Evolutionary conservation across 2,329 filamentous ascomycete genomes (phyloP).

Genomic region (Chrysoporthe cubensis): DNA sequence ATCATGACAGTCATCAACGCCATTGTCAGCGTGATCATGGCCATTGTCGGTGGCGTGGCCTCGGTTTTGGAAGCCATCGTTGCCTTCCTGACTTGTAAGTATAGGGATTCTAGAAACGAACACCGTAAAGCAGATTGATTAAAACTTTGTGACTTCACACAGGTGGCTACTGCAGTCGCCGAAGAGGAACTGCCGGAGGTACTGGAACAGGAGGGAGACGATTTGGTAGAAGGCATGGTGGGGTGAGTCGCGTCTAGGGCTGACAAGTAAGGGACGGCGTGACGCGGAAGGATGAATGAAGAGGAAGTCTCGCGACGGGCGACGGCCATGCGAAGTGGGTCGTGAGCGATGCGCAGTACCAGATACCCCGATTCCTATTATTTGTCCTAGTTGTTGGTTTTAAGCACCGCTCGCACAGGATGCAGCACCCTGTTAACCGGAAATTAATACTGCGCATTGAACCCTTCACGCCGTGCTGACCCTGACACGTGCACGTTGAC

Average conservation of each 20-base stretch:
- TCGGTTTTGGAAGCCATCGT: conserved; percentile 68
- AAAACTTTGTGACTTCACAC: too few relatives aligned
- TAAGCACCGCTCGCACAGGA: neutral
- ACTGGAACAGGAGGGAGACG: neutral
- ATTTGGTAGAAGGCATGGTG: neutral
- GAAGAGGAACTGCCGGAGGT: neutral
- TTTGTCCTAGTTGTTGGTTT: neutral
- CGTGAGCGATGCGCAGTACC: conserved; percentile 2
- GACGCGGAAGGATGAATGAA: too few relatives aligned
- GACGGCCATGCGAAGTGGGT: neutral
- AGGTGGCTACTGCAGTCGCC: conserved; percentile 14
- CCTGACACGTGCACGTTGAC: too few relatives aligned
- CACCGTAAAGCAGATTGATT: neutral
- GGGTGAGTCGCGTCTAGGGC: conserved; percentile 3
- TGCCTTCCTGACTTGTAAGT: conserved; percentile 61
- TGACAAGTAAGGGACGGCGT: neutral
- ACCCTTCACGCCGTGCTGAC: too few relatives aligned
- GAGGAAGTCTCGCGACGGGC: neutral
- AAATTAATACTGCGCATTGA: too few relatives aligned
- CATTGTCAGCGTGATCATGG: conserved; percentile 66
- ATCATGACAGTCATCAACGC: conserved; percentile 59
- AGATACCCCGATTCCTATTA: conserved; percentile 5
- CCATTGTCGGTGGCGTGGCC: conserved; percentile 70
- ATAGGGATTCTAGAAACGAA: conserved; percentile 14
- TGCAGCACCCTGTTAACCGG: too few relatives aligned